Evolutionary conservation across 2,329 filamentous ascomycete genomes (phyloP).

Genomic region (Claviceps monticola): DNA sequence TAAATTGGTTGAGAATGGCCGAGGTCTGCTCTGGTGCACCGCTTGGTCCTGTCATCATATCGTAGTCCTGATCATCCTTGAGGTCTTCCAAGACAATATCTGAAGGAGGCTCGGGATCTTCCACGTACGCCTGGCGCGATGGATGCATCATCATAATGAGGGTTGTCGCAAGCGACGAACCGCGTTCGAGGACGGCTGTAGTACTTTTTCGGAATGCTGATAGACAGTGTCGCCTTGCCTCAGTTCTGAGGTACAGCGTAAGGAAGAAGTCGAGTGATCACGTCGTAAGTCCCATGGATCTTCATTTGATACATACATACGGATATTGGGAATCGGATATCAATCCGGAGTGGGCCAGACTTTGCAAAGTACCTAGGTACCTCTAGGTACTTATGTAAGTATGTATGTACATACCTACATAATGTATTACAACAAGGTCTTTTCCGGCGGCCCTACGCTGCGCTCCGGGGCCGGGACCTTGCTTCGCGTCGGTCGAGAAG

Average conservation of each 20-base stretch:
- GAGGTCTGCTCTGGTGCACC: slow-evolving; percentile 71
- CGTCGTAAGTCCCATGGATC: background rate
- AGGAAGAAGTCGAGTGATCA: background rate
- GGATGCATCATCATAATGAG: slow-evolving; percentile 66
- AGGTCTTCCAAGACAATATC: slow-evolving; percentile 37
- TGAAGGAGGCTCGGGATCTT: slow-evolving; percentile 54
- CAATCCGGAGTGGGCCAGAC: no score
- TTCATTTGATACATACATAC: background rate
- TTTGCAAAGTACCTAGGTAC: no score
- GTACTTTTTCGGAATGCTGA: background rate
- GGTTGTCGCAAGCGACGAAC: background rate
- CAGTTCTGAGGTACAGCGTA: background rate
- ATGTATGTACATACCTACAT: no score
- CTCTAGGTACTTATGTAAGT: no score
- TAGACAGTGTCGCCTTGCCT: background rate
- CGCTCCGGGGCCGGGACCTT: no score
- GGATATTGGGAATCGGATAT: no score
- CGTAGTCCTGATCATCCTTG: slow-evolving; percentile 68
- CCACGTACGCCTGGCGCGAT: slow-evolving; percentile 82
- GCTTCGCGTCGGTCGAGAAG: no score
- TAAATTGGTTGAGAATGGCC: slow-evolving; percentile 75
- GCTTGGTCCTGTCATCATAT: slow-evolving; percentile 53
- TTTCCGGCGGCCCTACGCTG: no score
- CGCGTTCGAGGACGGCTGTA: background rate
- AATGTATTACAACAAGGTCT: no score